Conservation (phyloP, 2,329 filamentous ascomycete species). For the Hypoxylon sp. region DNA sequence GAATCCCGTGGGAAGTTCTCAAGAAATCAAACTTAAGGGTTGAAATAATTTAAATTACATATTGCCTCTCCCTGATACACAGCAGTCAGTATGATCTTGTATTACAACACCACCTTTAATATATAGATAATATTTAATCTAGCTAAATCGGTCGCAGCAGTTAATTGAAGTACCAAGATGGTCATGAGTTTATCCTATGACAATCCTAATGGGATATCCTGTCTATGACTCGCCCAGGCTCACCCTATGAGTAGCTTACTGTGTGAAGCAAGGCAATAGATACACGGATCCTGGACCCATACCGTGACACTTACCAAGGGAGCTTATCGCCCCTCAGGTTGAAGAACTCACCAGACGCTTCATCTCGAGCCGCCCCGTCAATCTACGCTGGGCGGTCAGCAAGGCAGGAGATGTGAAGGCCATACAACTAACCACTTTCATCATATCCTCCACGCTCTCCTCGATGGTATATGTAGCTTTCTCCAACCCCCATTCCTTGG, state of each 20-base stretch:
- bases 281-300: background rate
- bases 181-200: too few relatives aligned
- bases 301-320: conserved; percentile 34
- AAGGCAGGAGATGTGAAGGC: background rate
- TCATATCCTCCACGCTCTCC: conserved; percentile 38
- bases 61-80: too few relatives aligned
- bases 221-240: background rate
- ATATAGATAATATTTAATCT: too few relatives aligned
- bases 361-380: conserved; percentile 35
- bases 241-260: background rate
- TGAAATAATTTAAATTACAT: too few relatives aligned
- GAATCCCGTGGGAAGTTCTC: conserved; percentile 49
- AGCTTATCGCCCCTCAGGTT: conserved; percentile 32
- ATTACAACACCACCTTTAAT: too few relatives aligned
- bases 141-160: too few relatives aligned
- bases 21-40: conserved; percentile 52
- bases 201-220: too few relatives aligned
- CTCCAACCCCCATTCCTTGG: conserved; percentile 35
- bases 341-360: conserved; percentile 32
- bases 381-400: conserved; percentile 26
- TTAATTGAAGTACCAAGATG: too few relatives aligned
- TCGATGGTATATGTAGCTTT: conserved; percentile 42
- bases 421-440: conserved; percentile 38
- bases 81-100: too few relatives aligned
- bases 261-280: background rate